Evolutionary conservation across 2,329 filamentous ascomycete species (phyloP).

Genomic region (Lecanicillium sp.): DNA sequence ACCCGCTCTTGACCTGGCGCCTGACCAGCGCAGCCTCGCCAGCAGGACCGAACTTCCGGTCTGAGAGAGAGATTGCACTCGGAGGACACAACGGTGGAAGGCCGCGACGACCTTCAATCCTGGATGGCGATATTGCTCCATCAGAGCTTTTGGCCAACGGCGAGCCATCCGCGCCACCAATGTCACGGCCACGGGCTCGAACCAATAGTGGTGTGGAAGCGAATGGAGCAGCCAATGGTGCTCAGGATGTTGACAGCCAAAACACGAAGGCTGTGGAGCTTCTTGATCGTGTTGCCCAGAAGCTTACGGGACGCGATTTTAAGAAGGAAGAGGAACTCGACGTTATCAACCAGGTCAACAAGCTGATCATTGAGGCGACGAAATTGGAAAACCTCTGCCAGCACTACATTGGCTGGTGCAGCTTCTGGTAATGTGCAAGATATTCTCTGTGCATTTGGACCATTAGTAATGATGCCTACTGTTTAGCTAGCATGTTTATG

Average conservation of each 20-base stretch:
- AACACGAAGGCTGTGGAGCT: constrained; percentile 92
- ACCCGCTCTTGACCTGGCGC: constrained; percentile 97
- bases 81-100: constrained; percentile 40
- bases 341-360: constrained; percentile 84
- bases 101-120: constrained; percentile 59
- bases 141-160: constrained; percentile 46
- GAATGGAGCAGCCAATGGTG: constrained; percentile 19
- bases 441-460: too few relatives aligned
- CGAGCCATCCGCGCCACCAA: constrained; percentile 38
- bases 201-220: constrained; percentile 49
- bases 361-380: constrained; percentile 88
- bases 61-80: constrained; percentile 49
- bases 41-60: constrained; percentile 58
- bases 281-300: constrained; percentile 84
- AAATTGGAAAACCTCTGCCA: constrained; percentile 97
- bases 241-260: constrained; percentile 65
- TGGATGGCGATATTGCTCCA: constrained; percentile 55
- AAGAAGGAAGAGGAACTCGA: constrained; percentile 77
- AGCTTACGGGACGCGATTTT: constrained; percentile 90
- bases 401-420: constrained; percentile 99
- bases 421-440: constrained; percentile 66
- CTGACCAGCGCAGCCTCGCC: constrained; percentile 57
- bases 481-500: too few relatives aligned
- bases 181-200: constrained; percentile 44
- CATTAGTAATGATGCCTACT: too few relatives aligned